These are phyloP conservation scores for Telopea speciosissima DNA, from an alignment of 177 flowering plant genomes.

Conservation along the genomic window DNA sequence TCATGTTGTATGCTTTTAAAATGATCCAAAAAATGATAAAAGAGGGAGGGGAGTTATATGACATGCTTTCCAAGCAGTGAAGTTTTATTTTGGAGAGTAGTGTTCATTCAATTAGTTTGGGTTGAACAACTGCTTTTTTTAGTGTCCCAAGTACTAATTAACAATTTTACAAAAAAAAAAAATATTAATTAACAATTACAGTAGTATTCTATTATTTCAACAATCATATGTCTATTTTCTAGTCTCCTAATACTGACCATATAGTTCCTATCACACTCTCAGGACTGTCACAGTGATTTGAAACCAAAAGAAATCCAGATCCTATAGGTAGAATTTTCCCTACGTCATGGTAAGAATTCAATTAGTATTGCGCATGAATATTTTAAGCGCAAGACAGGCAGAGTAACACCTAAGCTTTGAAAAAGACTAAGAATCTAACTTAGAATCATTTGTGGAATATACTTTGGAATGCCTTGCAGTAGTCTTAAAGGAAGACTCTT, in stretches of 20 bases:
- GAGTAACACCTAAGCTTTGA: slow-evolving; percentile 36
- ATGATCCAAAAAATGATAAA: no score
- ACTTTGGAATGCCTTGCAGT: slow-evolving; percentile 4
- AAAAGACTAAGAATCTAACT: neutral
- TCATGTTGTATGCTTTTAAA: no score
- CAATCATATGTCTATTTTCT: neutral
- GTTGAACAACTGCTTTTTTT: no score
- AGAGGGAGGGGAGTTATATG: no score
- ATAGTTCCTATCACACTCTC: slow-evolving; percentile 7
- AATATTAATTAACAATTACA: no score
- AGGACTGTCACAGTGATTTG: slow-evolving; percentile 89
- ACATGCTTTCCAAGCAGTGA: no score
- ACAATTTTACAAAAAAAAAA: no score
- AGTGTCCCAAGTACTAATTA: no score
- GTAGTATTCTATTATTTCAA: neutral
- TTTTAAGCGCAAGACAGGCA: slow-evolving; percentile 48
- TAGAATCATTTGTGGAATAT: neutral
- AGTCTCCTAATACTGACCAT: neutral
- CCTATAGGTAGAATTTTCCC: slow-evolving; percentile 75
- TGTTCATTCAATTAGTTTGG: no score
- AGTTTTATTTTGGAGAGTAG: no score
- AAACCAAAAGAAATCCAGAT: slow-evolving; percentile 59
- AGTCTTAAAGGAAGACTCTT: no score
- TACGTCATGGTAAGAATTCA: slow-evolving; percentile 72
- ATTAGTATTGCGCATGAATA: slow-evolving; percentile 60